Evolutionary conservation across 2,329 filamentous ascomycete genomes (phyloP), one percentile per base, ranked within the genome.

Genomic region (Emergomyces pasteurianus): DNA sequence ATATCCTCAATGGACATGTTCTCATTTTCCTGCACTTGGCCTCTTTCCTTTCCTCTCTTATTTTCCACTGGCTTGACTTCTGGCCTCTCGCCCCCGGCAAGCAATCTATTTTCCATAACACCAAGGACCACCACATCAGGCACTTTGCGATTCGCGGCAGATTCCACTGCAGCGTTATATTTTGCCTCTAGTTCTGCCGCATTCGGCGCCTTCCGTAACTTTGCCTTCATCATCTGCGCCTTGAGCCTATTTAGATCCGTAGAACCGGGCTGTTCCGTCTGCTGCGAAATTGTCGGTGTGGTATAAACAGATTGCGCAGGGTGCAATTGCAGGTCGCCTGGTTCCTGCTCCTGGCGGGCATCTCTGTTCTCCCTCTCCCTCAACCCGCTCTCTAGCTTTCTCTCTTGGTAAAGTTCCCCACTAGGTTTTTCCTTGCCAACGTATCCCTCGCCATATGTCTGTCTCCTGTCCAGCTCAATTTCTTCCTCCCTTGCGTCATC

Each of bases 1-100:
- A 99, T 99, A 73, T 99, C 94, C 59, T 95, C 91, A 63, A 99
- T 88, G 36, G 80, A 87, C 91, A 99, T 97, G 68, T 97, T 91
- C 59, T 95, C 89, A 70, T 97, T 97, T 65, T 94, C 90, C 67
- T 89, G 85, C 6, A 99, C 88, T 8, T 86, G 81, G 0, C 92
- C 94, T 59, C 92, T 85, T 73, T 96, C 92, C 6, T 84, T 82
- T 2, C 92, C 92, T 55, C 92, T 85, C 70, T 88, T 94, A 62
- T 85, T 95, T 31, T 87, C 84, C 8, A 96, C 79, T 0, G 84
- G 78, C 67, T 86, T 92, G 60, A 92, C 88, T 74, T 97, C 94
- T 57, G 81, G 82, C 52, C 81, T 78, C n/a, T 83, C 79, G 54
- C 82, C 79, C n/a, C 89, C 90, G 21, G 91, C 90, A 2, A 99